These are phyloP conservation scores for Chamaecyparis obtusa DNA, from an alignment of 75 land plant species.

Conservation along the genomic window DNA sequence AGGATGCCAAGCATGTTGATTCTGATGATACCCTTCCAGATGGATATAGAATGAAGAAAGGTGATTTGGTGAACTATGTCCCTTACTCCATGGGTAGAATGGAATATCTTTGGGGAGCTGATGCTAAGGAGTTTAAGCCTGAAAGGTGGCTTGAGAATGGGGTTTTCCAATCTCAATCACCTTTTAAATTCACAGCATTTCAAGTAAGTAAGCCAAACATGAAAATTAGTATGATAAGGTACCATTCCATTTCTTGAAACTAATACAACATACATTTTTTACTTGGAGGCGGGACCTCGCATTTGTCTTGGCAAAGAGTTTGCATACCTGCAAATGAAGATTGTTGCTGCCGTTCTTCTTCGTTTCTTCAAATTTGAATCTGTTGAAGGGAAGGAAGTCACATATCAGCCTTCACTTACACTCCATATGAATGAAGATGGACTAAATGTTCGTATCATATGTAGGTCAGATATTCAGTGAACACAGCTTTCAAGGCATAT, in stretches of 20 bases:
- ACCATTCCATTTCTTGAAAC: background rate
- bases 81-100: constrained; percentile 51
- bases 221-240: background rate
- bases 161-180: constrained; percentile 33
- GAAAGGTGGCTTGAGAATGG: constrained; percentile 51
- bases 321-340: constrained; percentile 76
- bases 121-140: constrained; percentile 42
- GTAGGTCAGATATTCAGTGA: background rate
- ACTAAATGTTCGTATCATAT: background rate
- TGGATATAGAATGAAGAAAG: constrained; percentile 33
- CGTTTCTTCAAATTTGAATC: constrained; percentile 40
- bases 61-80: constrained; percentile 30
- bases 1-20: constrained; percentile 46
- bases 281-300: constrained; percentile 65
- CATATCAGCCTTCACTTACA: constrained; percentile 22
- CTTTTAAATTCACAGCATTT: constrained; percentile 52
- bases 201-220: constrained; percentile 25
- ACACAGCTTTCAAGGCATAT: background rate
- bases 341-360: constrained; percentile 40
- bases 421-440: constrained; percentile 32
- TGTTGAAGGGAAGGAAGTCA: constrained; percentile 18
- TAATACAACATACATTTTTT: background rate
- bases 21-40: constrained; percentile 56
- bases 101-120: constrained; percentile 40
- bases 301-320: constrained; percentile 77